Evolutionary conservation across 805 yeast species (phyloP).

Genomic region (Debaryomyces tyrocola): DNA sequence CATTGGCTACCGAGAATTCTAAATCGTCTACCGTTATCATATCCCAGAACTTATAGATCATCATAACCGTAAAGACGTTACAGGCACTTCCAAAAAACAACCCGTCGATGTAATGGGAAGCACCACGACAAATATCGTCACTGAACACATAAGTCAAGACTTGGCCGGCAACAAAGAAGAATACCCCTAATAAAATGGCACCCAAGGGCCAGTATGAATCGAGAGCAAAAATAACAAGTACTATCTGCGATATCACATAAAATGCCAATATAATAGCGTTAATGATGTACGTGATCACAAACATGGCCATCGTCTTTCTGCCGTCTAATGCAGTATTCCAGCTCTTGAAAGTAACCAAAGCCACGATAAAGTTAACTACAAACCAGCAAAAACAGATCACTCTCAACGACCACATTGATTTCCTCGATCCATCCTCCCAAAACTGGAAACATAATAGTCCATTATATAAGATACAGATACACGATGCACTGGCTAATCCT

Average conservation of each 20-base stretch:
- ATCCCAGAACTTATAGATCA: slow-evolving; percentile 96
- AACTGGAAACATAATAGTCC: slow-evolving; percentile 84
- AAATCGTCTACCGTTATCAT: slow-evolving; percentile 92
- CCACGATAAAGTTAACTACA: slow-evolving; percentile 61
- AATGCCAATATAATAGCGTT: slow-evolving; percentile 65
- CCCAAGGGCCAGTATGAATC: slow-evolving; percentile 88
- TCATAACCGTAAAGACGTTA: slow-evolving; percentile 82
- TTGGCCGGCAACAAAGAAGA: slow-evolving; percentile 83
- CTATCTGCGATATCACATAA: slow-evolving; percentile 66
- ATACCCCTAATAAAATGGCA: slow-evolving; percentile 66
- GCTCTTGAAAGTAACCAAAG: slow-evolving; percentile 68
- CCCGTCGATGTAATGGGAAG: slow-evolving; percentile 89
- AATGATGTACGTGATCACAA: slow-evolving; percentile 66
- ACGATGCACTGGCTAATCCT: slow-evolving; percentile 70
- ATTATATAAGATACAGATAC: slow-evolving; percentile 65
- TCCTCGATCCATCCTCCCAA: slow-evolving; percentile 90
- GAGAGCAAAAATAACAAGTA: slow-evolving; percentile 66
- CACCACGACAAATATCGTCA: slow-evolving; percentile 59
- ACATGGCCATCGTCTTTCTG: slow-evolving; percentile 63
- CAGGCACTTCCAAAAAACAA: slow-evolving; percentile 80
- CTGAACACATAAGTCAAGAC: slow-evolving; percentile 71
- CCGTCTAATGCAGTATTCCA: slow-evolving; percentile 54
- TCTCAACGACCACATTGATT: slow-evolving; percentile 60
- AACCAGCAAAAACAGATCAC: slow-evolving; percentile 57
- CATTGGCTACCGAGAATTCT: slow-evolving; percentile 74